These are phyloP conservation scores for Gypsophila paniculata DNA, from an alignment of 179 eudicot species.

Conservation along the genomic window DNA sequence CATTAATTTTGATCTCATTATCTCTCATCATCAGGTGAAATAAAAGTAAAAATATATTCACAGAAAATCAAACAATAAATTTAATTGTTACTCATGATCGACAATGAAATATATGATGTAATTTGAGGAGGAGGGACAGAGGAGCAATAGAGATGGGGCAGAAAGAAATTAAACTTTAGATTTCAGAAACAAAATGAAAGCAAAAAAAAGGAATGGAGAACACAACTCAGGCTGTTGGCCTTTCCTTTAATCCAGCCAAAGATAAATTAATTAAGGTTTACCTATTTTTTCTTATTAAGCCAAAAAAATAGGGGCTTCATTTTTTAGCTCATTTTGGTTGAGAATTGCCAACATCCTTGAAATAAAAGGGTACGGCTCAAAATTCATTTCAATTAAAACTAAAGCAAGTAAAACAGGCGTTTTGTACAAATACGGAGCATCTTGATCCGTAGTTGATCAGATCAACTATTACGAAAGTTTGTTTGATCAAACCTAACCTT, in stretches of 20 bases:
- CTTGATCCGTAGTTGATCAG: no score
- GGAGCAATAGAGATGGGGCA: background rate
- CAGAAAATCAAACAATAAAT: background rate
- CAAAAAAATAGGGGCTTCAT: constrained; percentile 4
- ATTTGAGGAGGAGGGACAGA: constrained; percentile 13
- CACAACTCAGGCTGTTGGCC: background rate
- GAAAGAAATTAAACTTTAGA: constrained; percentile 1
- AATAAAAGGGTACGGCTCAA: background rate
- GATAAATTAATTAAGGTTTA: background rate
- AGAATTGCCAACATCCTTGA: background rate
- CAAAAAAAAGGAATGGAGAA: background rate
- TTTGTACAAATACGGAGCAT: no score
- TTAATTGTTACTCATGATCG: background rate
- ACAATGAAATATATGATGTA: background rate
- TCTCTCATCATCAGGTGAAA: background rate
- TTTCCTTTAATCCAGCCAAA: constrained; percentile 1
- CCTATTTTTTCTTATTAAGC: background rate
- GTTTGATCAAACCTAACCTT: no score
- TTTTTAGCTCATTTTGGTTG: background rate
- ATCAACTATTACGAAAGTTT: no score
- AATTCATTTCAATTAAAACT: background rate
- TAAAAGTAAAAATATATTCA: background rate
- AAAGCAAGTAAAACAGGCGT: no score
- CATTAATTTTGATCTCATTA: constrained; percentile 2
- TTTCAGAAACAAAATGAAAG: background rate